Conservation (phyloP, 2,329 filamentous ascomycete genomes). For the Byssoonygena ceratinophila region DNA sequence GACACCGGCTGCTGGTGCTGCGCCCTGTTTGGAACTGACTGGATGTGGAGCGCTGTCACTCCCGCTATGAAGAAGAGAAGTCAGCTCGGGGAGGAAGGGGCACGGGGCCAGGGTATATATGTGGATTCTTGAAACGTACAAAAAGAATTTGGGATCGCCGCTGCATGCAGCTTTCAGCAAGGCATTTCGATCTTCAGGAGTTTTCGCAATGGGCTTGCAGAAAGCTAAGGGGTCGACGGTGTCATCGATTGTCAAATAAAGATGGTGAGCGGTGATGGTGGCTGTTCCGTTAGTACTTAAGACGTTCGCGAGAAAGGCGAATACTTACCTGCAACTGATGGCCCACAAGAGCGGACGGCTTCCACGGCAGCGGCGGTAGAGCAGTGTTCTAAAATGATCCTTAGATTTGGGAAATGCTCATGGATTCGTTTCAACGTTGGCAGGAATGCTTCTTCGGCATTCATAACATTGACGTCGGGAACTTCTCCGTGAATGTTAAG, state of each 20-base stretch:
- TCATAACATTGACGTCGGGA: conserved; percentile 53
- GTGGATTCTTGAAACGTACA: conserved; percentile 28
- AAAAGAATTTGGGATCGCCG: conserved; percentile 52
- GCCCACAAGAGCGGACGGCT: conserved; percentile 64
- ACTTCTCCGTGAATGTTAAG: conserved; percentile 90
- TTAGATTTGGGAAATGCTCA: conserved; percentile 53
- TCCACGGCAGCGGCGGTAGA: conserved; percentile 72
- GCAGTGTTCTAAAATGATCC: conserved; percentile 65
- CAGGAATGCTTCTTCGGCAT: conserved; percentile 66
- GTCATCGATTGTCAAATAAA: conserved; percentile 69
- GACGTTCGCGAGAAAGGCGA: neutral
- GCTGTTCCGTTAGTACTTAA: conserved; percentile 29
- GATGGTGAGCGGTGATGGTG: conserved; percentile 78
- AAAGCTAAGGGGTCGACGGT: conserved; percentile 65
- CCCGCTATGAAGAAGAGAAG: conserved; percentile 17
- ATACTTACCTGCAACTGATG: conserved; percentile 51
- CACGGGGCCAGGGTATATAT: neutral
- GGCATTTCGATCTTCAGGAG: conserved; percentile 60
- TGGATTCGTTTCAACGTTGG: conserved; percentile 68
- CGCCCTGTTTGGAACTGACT: conserved; percentile 43
- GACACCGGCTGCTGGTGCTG: conserved; percentile 43
- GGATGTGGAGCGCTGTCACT: conserved; percentile 63
- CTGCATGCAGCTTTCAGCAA: conserved; percentile 51
- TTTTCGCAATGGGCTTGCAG: conserved; percentile 66
- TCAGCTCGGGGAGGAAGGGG: neutral